Conservation (phyloP, 1,284 basidiomycete species). For the Cryptococcus depauperatus region DNA sequence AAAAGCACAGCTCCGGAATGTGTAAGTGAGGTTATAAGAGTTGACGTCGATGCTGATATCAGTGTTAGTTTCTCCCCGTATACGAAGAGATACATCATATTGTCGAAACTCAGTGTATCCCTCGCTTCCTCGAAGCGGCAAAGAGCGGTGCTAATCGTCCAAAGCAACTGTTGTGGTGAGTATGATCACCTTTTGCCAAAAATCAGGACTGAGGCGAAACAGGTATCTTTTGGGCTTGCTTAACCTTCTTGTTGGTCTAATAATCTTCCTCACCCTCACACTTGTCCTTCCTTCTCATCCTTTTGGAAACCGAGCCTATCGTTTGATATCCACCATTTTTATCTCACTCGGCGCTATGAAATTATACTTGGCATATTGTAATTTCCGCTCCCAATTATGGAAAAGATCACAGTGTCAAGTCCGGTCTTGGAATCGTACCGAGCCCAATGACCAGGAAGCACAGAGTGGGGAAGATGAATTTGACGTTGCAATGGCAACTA, state of each 20-base stretch:
- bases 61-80: conserved; percentile 29
- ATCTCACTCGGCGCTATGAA: conserved; percentile 29
- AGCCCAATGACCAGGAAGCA: conserved; percentile 18
- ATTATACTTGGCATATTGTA: conserved; percentile 30
- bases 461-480: not conserved
- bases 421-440: conserved; percentile 35
- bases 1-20: conserved; percentile 29
- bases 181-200: not conserved
- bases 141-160: conserved; percentile 29
- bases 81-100: conserved; percentile 32
- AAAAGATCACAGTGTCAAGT: conserved; percentile 25
- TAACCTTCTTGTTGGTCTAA: conserved; percentile 24
- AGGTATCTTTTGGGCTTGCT: conserved; percentile 31
- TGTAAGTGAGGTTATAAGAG: conserved; percentile 16
- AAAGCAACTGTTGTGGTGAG: conserved; percentile 34
- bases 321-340: conserved; percentile 29
- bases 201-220: not conserved
- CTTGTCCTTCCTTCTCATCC: conserved; percentile 19
- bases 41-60: not conserved
- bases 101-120: conserved; percentile 30
- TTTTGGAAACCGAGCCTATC: conserved; percentile 22
- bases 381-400: conserved; percentile 37
- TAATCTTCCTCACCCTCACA: conserved; percentile 28
- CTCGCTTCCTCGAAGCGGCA: conserved; percentile 29
- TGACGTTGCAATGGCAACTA: conserved; percentile 1